phyloP scores from a whole-genome alignment of 176 grass and related monocot genomes.

The Ensete ventricosum region DNA sequence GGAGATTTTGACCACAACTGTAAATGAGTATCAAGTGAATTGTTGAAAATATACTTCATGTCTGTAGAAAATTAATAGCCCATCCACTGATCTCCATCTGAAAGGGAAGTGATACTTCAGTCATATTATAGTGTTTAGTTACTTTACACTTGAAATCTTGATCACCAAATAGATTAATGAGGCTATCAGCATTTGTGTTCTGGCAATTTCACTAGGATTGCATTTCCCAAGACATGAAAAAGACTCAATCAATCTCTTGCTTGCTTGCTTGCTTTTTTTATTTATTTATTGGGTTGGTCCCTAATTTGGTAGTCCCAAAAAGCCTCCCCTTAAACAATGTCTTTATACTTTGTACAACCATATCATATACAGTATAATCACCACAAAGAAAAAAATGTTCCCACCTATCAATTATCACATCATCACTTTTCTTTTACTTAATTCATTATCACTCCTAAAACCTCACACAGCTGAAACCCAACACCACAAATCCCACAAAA shows the following conservation, averaged over 20 bases:
- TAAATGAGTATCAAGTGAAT: too few species aligned
- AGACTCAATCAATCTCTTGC: background rate
- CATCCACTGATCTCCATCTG: too few species aligned
- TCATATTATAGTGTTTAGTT: too few species aligned
- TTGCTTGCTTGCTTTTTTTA: too few species aligned
- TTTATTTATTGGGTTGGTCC: background rate
- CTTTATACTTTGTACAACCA: background rate
- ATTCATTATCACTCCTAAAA: background rate
- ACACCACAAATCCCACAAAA: background rate
- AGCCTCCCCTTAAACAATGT: background rate
- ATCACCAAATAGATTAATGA: too few species aligned
- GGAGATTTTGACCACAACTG: too few species aligned
- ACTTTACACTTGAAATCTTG: too few species aligned
- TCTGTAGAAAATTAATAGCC: too few species aligned
- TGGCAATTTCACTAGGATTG: too few species aligned
- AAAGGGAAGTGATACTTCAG: too few species aligned
- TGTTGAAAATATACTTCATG: too few species aligned
- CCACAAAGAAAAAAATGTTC: background rate
- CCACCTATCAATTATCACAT: conserved; percentile 6
- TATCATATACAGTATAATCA: background rate
- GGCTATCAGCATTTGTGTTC: too few species aligned
- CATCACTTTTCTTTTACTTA: background rate
- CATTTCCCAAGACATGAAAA: background rate
- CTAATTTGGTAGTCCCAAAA: background rate
- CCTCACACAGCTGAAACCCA: background rate